Evolutionary conservation across 257 asterid species (phyloP).

Genomic region (Solanum virginianum): DNA sequence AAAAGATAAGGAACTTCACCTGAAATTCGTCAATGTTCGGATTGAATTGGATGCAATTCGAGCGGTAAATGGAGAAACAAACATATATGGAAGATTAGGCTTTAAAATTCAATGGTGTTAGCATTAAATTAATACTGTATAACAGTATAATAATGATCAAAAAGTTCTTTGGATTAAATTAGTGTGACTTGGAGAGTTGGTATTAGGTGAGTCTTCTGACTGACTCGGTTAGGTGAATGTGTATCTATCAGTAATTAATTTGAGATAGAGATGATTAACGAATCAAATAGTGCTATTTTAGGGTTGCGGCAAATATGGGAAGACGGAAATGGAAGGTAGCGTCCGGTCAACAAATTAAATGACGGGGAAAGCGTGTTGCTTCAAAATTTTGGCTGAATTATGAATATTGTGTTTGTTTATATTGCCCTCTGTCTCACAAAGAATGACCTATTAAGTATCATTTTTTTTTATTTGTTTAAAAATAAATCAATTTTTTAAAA

Average conservation of each 20-base stretch:
- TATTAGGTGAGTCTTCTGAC: not conserved
- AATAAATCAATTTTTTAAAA: too few species aligned
- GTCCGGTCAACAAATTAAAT: not conserved
- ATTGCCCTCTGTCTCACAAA: too few species aligned
- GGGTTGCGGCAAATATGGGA: not conserved
- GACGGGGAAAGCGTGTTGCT: too few species aligned
- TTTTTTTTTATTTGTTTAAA: too few species aligned
- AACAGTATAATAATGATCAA: not conserved
- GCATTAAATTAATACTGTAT: not conserved
- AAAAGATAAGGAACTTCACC: conserved; percentile 11
- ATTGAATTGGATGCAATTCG: conserved; percentile 3
- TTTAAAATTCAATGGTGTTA: not conserved
- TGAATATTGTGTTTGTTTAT: too few species aligned
- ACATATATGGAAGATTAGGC: conserved; percentile 5
- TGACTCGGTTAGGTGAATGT: not conserved
- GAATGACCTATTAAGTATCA: too few species aligned
- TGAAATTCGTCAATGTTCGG: conserved; percentile 18
- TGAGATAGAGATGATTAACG: not conserved
- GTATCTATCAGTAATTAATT: not conserved
- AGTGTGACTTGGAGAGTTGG: not conserved
- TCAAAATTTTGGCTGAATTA: too few species aligned
- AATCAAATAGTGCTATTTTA: not conserved
- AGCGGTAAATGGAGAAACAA: conserved; percentile 5
- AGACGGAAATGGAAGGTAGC: not conserved
- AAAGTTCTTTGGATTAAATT: not conserved